These are phyloP conservation scores for Hypsizygus ulmarius DNA, from an alignment of 1,284 basidiomycete species.

Conservation along the genomic window DNA sequence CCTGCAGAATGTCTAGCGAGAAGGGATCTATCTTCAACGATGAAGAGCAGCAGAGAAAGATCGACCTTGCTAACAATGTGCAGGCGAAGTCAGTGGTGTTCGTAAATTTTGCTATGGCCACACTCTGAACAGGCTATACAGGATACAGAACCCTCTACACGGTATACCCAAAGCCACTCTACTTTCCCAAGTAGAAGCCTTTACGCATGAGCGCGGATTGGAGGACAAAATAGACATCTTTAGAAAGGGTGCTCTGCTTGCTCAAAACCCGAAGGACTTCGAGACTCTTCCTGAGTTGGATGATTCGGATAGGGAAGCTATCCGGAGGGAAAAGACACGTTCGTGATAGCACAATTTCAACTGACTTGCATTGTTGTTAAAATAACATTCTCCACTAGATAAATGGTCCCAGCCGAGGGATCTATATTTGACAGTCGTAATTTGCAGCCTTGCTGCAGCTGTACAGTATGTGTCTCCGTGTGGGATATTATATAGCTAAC, in stretches of 20 bases:
- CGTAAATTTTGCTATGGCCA: conserved; percentile 2
- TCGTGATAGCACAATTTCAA: conserved; percentile 16
- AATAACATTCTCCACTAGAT: conserved; percentile 31
- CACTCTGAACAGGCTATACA: conserved; percentile 17
- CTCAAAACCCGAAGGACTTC: conserved; percentile 52
- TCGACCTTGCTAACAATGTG: conserved; percentile 37
- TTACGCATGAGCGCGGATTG: conserved; percentile 44
- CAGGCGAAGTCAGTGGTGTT: conserved; percentile 34
- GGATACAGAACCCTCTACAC: conserved; percentile 55
- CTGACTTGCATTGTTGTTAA: neutral
- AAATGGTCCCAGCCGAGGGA: conserved; percentile 53
- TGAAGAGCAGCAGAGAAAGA: conserved; percentile 20
- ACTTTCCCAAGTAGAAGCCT: conserved; percentile 43
- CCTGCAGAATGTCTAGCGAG: conserved; percentile 13
- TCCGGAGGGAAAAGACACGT: conserved; percentile 54
- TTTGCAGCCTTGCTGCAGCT: conserved; percentile 59
- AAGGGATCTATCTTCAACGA: conserved; percentile 9
- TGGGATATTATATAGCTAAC: neutral
- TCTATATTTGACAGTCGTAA: conserved; percentile 53
- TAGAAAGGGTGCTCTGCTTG: conserved; percentile 56
- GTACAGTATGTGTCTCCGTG: conserved; percentile 44
- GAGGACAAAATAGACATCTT: conserved; percentile 45
- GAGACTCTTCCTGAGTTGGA: conserved; percentile 49
- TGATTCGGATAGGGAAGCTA: conserved; percentile 46
- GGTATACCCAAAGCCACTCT: conserved; percentile 46